phyloP scores from a whole-genome alignment of 768 basidiomycete species.

The Cyathus striatus region DNA sequence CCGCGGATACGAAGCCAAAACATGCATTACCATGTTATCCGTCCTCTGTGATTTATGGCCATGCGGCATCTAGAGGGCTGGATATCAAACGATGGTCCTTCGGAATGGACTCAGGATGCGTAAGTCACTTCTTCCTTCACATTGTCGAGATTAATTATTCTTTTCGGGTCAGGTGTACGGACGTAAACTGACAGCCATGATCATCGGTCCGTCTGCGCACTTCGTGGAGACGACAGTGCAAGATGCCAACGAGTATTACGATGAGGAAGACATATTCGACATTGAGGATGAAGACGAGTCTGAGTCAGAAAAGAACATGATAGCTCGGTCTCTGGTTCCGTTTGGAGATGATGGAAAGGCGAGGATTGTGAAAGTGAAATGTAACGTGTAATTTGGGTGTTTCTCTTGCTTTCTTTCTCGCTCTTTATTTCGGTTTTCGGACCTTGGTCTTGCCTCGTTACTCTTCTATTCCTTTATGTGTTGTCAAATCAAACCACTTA shows the following conservation, averaged over 20 bases:
- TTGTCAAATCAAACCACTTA: neutral
- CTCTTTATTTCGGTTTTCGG: neutral
- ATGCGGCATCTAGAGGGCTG: constrained; percentile 73
- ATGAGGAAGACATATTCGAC: constrained; percentile 15
- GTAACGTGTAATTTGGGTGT: constrained; percentile 13
- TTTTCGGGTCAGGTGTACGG: constrained; percentile 24
- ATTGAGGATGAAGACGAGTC: constrained; percentile 10
- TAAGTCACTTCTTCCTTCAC: constrained; percentile 30
- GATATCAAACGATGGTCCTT: constrained; percentile 81
- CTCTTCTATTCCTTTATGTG: neutral
- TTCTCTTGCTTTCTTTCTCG: neutral
- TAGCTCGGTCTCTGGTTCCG: too few relatives aligned
- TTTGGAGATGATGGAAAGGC: constrained; percentile 56
- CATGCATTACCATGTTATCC: constrained; percentile 57
- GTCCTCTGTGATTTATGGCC: constrained; percentile 82
- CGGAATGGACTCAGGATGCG: constrained; percentile 86
- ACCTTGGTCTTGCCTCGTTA: neutral
- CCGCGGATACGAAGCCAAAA: constrained; percentile 1
- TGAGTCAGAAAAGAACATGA: constrained; percentile 7
- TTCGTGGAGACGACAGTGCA: constrained; percentile 9
- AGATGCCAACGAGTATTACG: constrained; percentile 8
- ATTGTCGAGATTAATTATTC: constrained; percentile 3
- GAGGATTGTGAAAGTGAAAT: constrained; percentile 49
- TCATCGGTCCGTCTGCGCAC: constrained; percentile 10
- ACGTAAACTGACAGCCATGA: constrained; percentile 7